Percentiles rank a stretch among this genome's conserved stretches.
Conservation (phyloP, 257 asterid species). For the Solanum tacnaense region DNA sequence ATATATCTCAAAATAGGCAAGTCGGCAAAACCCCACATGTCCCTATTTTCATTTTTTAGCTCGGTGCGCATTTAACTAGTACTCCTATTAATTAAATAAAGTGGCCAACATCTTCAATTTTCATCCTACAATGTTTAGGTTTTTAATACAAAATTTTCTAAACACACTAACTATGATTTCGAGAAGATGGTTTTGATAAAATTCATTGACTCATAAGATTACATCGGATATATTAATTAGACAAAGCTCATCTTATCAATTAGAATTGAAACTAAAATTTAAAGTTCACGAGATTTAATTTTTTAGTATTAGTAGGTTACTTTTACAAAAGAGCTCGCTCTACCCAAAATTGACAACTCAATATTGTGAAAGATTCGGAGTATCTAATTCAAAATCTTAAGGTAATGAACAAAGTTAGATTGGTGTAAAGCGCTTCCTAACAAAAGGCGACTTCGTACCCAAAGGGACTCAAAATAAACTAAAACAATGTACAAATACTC, state of each 20-base stretch:
- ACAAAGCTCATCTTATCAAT: no score
- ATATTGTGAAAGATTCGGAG: not conserved
- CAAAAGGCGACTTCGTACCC: no score
- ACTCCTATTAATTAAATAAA: not conserved
- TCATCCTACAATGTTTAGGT: not conserved
- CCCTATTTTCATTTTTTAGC: not conserved
- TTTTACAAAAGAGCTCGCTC: not conserved
- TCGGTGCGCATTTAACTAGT: not conserved
- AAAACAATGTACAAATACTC: not conserved
- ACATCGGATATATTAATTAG: no score
- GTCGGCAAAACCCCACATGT: slow-evolving; percentile 1
- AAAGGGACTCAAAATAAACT: no score
- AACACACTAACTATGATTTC: not conserved
- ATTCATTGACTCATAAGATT: no score
- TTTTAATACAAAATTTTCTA: not conserved
- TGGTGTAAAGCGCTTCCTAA: rapidly evolving
- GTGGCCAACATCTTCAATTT: not conserved
- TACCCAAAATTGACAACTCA: not conserved
- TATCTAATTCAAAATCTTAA: not conserved
- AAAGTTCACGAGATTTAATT: not conserved
- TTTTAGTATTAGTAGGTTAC: no score
- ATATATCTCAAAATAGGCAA: not conserved
- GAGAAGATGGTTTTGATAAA: not conserved
- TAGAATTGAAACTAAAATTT: no score
- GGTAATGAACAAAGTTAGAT: not conserved